Evolutionary conservation across 768 basidiomycete species (phyloP).

Genomic region (Leccinum ochraceum): DNA sequence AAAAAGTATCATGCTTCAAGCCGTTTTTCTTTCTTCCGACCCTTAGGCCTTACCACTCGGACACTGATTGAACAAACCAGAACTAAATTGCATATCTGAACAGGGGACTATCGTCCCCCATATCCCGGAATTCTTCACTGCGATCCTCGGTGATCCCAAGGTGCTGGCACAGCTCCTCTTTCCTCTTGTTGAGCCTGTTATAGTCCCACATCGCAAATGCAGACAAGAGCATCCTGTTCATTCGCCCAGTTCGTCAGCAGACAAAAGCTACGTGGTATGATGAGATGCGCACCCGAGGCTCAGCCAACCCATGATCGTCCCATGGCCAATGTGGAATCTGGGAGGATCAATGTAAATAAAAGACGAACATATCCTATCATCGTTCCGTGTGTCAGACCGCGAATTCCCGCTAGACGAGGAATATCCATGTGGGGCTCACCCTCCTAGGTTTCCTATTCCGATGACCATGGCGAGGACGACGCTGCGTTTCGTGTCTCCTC

Average conservation of each 20-base stretch:
- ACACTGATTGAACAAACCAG: not conserved
- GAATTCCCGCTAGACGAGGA: conserved; percentile 3
- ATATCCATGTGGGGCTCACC: conserved; percentile 31
- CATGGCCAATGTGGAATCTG: conserved; percentile 39
- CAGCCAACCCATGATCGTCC: conserved; percentile 39
- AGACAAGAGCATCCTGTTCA: conserved; percentile 41
- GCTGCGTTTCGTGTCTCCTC: conserved; percentile 54
- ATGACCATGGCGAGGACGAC: conserved; percentile 54
- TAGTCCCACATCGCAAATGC: conserved; percentile 50
- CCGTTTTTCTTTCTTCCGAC: not conserved
- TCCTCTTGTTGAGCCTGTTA: conserved; percentile 48
- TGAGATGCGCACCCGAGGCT: conserved; percentile 23
- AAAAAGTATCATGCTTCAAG: not conserved
- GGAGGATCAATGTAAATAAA: conserved; percentile 43
- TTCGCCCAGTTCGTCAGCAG: conserved; percentile 29
- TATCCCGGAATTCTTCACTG: conserved; percentile 42
- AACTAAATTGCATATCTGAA: conserved; percentile 43
- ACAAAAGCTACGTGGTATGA: conserved; percentile 4
- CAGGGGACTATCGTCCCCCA: conserved; percentile 57
- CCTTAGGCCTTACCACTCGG: not conserved
- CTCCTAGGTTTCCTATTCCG: conserved; percentile 57
- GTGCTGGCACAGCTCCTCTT: conserved; percentile 43
- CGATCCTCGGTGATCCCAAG: conserved; percentile 43
- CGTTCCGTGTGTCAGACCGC: conserved; percentile 5
- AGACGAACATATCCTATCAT: conserved; percentile 40